Evolutionary conservation across 257 asterid species (phyloP), one percentile per base, ranked within the genome.

Genomic region (Gentiana dahurica): DNA sequence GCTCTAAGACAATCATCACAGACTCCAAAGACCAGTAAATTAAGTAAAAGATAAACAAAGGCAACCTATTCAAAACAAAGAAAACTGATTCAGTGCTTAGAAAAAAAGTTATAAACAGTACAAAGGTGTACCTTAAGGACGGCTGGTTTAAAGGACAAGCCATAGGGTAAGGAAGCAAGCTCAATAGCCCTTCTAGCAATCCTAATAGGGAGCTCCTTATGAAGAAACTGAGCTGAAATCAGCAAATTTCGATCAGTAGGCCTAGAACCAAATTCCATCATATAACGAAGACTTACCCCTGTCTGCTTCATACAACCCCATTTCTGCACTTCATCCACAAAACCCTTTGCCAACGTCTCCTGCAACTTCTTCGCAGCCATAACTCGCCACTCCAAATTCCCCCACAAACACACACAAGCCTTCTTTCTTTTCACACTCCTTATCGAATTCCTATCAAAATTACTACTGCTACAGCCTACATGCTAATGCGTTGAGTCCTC

Each of bases 131-230:
- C 97, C 94, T 83, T 87, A 32, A 87, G 57, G 58, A 87, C 74
- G 6, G 98, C 95, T 57, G 95, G 86, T 61, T 87, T 91, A 6
- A 8, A 66, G 56, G 95, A 79, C 53, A 91, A 67, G 48, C 95
- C 96, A 62, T 77, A 85, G 47, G 98, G 98, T 32, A 91, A 91
- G 38, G 85, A 70, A 12, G 84, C 74, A 3, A 91, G 89, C 71
- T 91, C 98, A 61, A 87, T 78, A 57, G 82, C 94, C 68, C 98
- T 83, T 6, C 95, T 80, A 3, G 98, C 96, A 66, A 91, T 85
- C 65, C 98, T 73, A 59, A 82, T 83, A 6, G 95, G 86, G 13
- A 91, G 87, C 75, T 91, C 98, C 64, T 87, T 84, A 61, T 76
- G 87, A 36, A 91, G 89, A 50, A 87, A 91, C 62, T 91, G 98